Conservation (phyloP, 176 grass and related monocot genomes). For the Dactylis glomerata region DNA sequence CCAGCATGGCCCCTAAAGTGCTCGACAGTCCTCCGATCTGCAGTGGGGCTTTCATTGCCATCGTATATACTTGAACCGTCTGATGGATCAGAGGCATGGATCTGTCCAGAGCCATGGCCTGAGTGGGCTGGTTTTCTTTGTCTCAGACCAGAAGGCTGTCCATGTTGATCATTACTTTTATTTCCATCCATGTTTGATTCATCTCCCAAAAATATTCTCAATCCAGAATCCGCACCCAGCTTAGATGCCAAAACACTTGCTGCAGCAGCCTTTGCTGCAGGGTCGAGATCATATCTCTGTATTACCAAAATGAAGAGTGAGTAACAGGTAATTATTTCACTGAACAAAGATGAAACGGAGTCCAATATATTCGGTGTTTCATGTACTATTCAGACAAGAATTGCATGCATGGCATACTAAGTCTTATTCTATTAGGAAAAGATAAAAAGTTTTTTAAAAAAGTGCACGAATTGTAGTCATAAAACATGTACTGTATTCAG, state of each 20-base stretch:
- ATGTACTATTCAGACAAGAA: too few species aligned
- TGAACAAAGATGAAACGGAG: too few species aligned
- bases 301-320: constrained; percentile 19
- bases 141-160: constrained; percentile 45
- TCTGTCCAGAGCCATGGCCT: constrained; percentile 3
- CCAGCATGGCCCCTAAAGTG: constrained; percentile 56
- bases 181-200: constrained; percentile 36
- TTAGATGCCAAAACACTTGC: constrained; percentile 92
- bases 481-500: not conserved
- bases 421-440: too few species aligned
- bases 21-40: constrained; percentile 50
- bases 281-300: constrained; percentile 95
- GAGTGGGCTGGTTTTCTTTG: constrained; percentile 46
- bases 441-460: too few species aligned
- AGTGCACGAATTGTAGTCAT: too few species aligned
- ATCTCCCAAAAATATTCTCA: constrained; percentile 76
- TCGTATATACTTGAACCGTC: constrained; percentile 36
- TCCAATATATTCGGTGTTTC: too few species aligned
- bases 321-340: too few species aligned
- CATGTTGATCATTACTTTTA: constrained; percentile 41
- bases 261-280: constrained; percentile 85
- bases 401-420: too few species aligned
- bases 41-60: constrained; percentile 31
- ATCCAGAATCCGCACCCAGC: constrained; percentile 72
- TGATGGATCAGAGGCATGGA: constrained; percentile 22